These are phyloP conservation scores for Polyporus arcularius DNA, from an alignment of 768 basidiomycete genomes.

Conservation along the genomic window DNA sequence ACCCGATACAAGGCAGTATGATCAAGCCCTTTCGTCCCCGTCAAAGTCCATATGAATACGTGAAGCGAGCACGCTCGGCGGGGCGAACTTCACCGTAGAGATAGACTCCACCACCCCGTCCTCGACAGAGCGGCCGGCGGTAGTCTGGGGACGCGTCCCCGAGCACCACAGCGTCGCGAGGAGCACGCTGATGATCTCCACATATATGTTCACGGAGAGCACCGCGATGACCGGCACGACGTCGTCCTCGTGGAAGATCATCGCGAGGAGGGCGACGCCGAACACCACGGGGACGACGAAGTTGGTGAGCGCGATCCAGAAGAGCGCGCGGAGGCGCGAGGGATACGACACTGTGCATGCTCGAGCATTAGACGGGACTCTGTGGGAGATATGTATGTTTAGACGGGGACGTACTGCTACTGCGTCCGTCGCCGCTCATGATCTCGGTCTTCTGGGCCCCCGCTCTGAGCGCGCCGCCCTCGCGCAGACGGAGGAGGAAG, in stretches of 20 bases:
- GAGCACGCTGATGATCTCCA: neutral
- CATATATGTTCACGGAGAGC: neutral
- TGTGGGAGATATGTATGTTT: too few species aligned
- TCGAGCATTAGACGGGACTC: too few species aligned
- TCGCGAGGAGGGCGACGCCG: conserved; percentile 33
- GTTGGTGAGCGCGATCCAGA: conserved; percentile 37
- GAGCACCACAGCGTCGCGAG: conserved; percentile 3
- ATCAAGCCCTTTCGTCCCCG: too few species aligned
- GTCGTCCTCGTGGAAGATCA: conserved; percentile 26
- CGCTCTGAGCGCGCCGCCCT: neutral
- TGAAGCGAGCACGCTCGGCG: too few species aligned
- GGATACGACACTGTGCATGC: conserved; percentile 3
- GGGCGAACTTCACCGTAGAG: too few species aligned
- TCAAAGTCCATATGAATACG: too few species aligned
- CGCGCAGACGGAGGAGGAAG: too few species aligned
- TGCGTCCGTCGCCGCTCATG: too few species aligned
- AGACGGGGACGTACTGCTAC: too few species aligned
- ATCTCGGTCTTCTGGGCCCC: too few species aligned
- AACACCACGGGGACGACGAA: conserved; percentile 42
- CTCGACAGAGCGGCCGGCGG: neutral
- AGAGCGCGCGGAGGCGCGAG: conserved; percentile 31
- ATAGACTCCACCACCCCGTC: too few species aligned
- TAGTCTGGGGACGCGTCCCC: neutral
- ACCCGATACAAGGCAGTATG: too few species aligned
- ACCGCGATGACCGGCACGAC: conserved; percentile 32